These are phyloP conservation scores for Arthroderma uncinatum DNA, from an alignment of 2,329 filamentous ascomycete species.

Conservation along the genomic window DNA sequence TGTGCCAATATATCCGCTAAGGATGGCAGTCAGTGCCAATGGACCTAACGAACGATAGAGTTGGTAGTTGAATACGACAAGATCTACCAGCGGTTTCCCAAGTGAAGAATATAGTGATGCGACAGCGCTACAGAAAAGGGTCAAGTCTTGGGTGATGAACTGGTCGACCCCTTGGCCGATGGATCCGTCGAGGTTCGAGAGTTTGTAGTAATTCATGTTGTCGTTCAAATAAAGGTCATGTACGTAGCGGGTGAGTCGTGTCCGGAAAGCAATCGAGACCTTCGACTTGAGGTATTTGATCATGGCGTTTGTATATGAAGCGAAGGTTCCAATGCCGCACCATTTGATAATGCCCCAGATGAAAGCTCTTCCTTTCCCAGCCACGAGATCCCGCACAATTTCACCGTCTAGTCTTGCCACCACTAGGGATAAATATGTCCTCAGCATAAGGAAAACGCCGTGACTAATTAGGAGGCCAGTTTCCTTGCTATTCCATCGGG, in stretches of 20 bases:
- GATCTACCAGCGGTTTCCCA: conserved; percentile 94
- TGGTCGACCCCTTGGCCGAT: conserved; percentile 88
- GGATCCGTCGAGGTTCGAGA: conserved; percentile 84
- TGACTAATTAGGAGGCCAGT: conserved; percentile 82
- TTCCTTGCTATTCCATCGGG: conserved; percentile 90
- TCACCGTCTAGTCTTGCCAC: conserved; percentile 90
- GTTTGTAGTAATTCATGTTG: conserved; percentile 90
- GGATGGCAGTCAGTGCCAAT: conserved; percentile 69
- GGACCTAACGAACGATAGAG: conserved; percentile 85
- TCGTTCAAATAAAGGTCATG: conserved; percentile 94
- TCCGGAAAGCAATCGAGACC: conserved; percentile 95
- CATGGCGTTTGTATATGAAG: conserved; percentile 96
- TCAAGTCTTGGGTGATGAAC: conserved; percentile 94
- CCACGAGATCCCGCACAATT: conserved; percentile 92
- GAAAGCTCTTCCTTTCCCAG: conserved; percentile 80
- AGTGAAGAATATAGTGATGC: conserved; percentile 90
- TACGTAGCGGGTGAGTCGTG: conserved; percentile 86
- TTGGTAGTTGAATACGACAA: conserved; percentile 97
- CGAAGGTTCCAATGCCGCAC: conserved; percentile 85
- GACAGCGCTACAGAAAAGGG: conserved; percentile 84
- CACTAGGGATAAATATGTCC: conserved; percentile 87
- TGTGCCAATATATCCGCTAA: conserved; percentile 89
- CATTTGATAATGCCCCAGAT: conserved; percentile 85
- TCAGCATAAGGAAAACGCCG: conserved; percentile 74
- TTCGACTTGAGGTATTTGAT: conserved; percentile 98